Evolutionary conservation across 306 rosid species (phyloP).

Genomic region (Arachis hypogaea): DNA sequence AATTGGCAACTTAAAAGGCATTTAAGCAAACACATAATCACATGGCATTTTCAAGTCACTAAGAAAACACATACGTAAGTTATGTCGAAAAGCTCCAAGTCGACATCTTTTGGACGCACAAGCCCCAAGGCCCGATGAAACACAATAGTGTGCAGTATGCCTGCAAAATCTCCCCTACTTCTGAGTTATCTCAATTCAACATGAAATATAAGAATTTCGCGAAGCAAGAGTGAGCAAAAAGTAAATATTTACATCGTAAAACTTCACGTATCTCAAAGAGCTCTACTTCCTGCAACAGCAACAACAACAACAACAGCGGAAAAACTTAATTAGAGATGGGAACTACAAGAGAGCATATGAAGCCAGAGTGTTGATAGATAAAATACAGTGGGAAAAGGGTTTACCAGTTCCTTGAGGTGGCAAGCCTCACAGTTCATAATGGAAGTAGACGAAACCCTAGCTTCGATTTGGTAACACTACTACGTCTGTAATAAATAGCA

Average conservation of each 20-base stretch:
- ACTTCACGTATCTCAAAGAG: slow-evolving; percentile 93
- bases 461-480: background rate
- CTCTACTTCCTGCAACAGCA: slow-evolving; percentile 66
- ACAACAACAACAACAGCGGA: background rate
- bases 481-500: background rate
- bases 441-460: slow-evolving; percentile 42
- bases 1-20: background rate
- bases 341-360: background rate
- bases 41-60: background rate
- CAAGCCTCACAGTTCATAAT: slow-evolving; percentile 95
- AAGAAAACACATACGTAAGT: slow-evolving; percentile 69
- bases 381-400: background rate
- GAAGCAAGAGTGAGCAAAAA: slow-evolving; percentile 7
- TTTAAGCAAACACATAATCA: background rate
- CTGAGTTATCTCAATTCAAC: slow-evolving; percentile 13
- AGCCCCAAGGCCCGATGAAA: slow-evolving; percentile 99
- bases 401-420: slow-evolving; percentile 90
- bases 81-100: slow-evolving; percentile 89
- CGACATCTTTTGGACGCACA: slow-evolving; percentile 90
- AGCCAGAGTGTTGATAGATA: background rate
- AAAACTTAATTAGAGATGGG: background rate
- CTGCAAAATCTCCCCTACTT: slow-evolving; percentile 47
- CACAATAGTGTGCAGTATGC: slow-evolving; percentile 86
- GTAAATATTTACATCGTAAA: slow-evolving; percentile 68
- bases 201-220: background rate